Conservation (phyloP, 2,329 filamentous ascomycete species). For the Bipolaris sorokiniana region DNA sequence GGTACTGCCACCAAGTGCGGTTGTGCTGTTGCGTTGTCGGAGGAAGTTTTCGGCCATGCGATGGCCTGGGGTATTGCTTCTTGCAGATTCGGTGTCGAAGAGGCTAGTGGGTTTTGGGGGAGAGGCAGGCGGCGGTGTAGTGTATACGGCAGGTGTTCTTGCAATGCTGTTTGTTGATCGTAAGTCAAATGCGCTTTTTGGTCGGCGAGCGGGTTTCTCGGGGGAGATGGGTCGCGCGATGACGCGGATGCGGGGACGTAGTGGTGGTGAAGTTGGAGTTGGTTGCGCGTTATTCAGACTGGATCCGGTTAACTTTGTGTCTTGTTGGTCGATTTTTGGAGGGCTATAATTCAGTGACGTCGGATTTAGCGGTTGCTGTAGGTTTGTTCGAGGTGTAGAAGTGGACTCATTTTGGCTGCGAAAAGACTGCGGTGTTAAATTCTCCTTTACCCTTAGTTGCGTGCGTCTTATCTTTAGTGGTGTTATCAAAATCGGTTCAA, state of each 20-base stretch:
- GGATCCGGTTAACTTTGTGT: constrained; percentile 13
- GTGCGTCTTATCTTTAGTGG: constrained; percentile 12
- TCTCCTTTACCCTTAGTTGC: constrained; percentile 31
- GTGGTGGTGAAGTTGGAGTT: constrained; percentile 10
- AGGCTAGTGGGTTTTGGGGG: constrained; percentile 23
- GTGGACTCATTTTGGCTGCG: constrained; percentile 1
- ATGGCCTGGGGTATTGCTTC: constrained; percentile 38
- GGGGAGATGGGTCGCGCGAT: constrained; percentile 27
- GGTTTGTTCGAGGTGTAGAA: constrained; percentile 21
- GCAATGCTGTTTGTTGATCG: constrained; percentile 14
- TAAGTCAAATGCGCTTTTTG: constrained; percentile 45
- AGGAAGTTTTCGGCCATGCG: constrained; percentile 42
- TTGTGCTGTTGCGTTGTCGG: constrained; percentile 24
- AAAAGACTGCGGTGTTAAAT: constrained; percentile 21
- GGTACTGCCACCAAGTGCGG: background rate
- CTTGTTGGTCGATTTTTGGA: constrained; percentile 23
- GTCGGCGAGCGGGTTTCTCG: constrained; percentile 29
- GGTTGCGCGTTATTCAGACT: constrained; percentile 2
- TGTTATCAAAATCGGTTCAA: constrained; percentile 13
- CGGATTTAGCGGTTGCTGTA: constrained; percentile 27
- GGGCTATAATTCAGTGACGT: constrained; percentile 18
- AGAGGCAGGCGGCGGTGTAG: constrained; percentile 19
- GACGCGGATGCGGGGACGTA: constrained; percentile 24
- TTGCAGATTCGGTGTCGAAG: constrained; percentile 14
- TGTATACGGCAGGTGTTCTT: constrained; percentile 7